phyloP scores from a whole-genome alignment of 2,329 filamentous ascomycete genomes.

The Mollisia scopiformis region DNA sequence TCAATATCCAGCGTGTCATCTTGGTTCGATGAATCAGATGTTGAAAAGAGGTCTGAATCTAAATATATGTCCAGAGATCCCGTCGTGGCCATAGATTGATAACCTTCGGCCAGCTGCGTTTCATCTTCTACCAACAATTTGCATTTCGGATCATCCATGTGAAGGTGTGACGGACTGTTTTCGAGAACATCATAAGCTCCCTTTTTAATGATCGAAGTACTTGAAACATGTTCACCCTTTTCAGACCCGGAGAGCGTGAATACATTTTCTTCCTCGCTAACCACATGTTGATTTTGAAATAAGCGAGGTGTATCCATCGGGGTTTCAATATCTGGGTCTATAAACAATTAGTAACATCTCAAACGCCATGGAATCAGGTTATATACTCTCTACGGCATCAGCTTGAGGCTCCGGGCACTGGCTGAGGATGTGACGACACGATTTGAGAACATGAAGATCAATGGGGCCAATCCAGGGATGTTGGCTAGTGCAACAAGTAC shows the following conservation, averaged over 20 bases:
- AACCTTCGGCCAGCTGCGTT: not conserved
- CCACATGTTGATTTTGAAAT: not conserved
- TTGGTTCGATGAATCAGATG: conserved; percentile 16
- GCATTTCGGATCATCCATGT: not conserved
- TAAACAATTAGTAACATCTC: not conserved
- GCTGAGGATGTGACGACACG: not conserved
- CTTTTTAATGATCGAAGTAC: too few relatives aligned
- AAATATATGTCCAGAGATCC: conserved; percentile 9
- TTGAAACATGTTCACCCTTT: too few relatives aligned
- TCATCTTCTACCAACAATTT: not conserved
- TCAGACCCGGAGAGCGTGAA: too few relatives aligned
- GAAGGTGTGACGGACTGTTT: not conserved
- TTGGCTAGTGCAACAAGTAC: not conserved
- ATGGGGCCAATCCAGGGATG: not conserved
- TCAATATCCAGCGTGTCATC: not conserved
- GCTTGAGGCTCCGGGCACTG: not conserved
- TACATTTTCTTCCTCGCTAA: not conserved
- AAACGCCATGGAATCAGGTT: not conserved
- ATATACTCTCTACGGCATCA: not conserved
- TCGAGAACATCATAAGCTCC: too few relatives aligned
- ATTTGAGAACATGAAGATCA: not conserved
- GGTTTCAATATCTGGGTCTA: not conserved
- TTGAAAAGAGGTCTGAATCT: conserved; percentile 17
- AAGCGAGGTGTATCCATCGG: not conserved
- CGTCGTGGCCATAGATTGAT: not conserved